These are phyloP conservation scores for Apiospora marii DNA, from an alignment of 2,329 filamentous ascomycete species.

Conservation along the genomic window DNA sequence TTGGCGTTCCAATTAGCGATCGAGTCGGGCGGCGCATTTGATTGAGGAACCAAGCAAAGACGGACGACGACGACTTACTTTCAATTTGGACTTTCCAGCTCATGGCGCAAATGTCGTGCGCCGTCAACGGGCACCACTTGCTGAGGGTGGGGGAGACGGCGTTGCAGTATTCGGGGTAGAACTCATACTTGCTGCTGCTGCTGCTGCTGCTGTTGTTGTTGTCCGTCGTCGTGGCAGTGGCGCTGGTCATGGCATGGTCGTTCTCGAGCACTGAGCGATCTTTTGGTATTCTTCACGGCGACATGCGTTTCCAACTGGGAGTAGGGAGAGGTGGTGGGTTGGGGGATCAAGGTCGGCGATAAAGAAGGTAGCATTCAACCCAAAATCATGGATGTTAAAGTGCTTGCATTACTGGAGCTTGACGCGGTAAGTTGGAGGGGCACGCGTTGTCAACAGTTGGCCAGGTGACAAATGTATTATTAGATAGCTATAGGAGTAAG, in stretches of 20 bases:
- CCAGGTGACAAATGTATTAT: neutral
- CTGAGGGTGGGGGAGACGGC: slow-evolving; percentile 67
- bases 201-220: slow-evolving; percentile 52
- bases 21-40: neutral
- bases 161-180: slow-evolving; percentile 71
- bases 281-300: neutral
- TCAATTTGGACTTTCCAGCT: slow-evolving; percentile 58
- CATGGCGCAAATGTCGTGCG: slow-evolving; percentile 58
- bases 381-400: neutral
- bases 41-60: neutral
- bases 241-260: slow-evolving; percentile 57
- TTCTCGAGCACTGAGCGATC: neutral
- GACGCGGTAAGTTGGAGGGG: neutral
- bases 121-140: slow-evolving; percentile 65
- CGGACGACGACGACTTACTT: slow-evolving; percentile 54
- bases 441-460: neutral
- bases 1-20: neutral
- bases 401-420: slow-evolving; percentile 21
- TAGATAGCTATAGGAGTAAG: neutral
- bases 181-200: slow-evolving; percentile 32
- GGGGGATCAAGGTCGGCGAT: neutral
- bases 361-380: neutral
- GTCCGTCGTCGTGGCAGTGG: slow-evolving; percentile 43
- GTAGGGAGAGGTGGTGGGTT: too few relatives aligned
- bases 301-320: neutral